Evolutionary conservation across 2,329 filamentous ascomycete genomes (phyloP).

Genomic region (Penicillium sp.): DNA sequence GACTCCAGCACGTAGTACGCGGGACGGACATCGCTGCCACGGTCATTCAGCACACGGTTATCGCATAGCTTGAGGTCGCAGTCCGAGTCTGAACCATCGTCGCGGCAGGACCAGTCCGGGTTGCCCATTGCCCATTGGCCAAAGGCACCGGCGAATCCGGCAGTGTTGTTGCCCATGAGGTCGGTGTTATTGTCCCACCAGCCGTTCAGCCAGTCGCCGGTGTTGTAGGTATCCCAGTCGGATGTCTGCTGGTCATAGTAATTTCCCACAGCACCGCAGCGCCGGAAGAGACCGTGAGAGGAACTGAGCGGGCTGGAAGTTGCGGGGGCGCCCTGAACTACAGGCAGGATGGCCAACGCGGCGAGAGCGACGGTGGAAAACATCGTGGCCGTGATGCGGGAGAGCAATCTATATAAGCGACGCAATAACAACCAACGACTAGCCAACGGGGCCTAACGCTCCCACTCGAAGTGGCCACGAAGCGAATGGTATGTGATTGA

Average conservation of each 20-base stretch:
- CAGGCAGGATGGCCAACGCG: constrained; percentile 6
- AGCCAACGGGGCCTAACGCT: no score
- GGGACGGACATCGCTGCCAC: constrained; percentile 6
- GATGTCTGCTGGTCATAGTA: constrained; percentile 11
- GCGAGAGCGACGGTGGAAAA: constrained; percentile 1
- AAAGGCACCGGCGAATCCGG: constrained; percentile 14
- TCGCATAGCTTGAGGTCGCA: constrained; percentile 13
- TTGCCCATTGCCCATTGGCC: constrained; percentile 16
- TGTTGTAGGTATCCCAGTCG: constrained; percentile 11
- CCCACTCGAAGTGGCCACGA: no score
- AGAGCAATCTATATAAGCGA: no score
- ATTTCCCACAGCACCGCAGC: constrained; percentile 11
- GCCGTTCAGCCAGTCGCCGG: constrained; percentile 10
- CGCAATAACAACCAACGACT: no score
- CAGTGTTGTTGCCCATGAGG: constrained; percentile 2
- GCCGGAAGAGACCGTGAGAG: constrained; percentile 1
- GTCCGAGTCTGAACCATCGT: constrained; percentile 10
- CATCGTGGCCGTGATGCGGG: no score
- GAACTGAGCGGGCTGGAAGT: neutral
- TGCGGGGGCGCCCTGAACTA: constrained; percentile 7
- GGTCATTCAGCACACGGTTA: no score
- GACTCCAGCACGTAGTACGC: constrained; percentile 14
- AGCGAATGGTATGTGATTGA: no score
- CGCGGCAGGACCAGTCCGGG: constrained; percentile 12
- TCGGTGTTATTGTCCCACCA: constrained; percentile 13